Conservation (phyloP, 139 green algal genomes). For the Raphidocelis subcapitata region DNA sequence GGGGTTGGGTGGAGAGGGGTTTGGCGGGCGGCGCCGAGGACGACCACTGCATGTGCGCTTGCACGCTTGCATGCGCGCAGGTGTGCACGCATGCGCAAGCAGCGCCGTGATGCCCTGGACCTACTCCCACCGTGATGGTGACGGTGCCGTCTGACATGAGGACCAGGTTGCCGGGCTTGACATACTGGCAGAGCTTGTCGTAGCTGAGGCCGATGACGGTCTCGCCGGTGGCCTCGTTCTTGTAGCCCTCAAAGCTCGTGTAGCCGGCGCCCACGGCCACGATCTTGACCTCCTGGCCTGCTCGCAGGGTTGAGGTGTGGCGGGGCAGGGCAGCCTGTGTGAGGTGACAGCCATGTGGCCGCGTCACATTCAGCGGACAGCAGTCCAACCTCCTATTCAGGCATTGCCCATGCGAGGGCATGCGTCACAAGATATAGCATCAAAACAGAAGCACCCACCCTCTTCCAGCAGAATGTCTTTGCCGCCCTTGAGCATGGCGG, state of each 20-base stretch:
- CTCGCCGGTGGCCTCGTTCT: conserved; percentile 41
- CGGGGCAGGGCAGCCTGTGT: no score
- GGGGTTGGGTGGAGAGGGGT: not conserved
- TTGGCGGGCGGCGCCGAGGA: not conserved
- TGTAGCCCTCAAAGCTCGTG: conserved; percentile 50
- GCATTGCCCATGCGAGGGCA: no score
- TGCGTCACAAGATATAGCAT: no score
- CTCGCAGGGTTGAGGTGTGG: no score
- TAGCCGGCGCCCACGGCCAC: conserved; percentile 65
- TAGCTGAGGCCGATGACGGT: conserved; percentile 68
- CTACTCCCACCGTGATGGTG: conserved; percentile 34
- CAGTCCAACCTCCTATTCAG: no score
- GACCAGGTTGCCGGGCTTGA: conserved; percentile 57
- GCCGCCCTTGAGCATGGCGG: conserved; percentile 51
- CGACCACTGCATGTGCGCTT: not conserved
- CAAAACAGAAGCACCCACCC: no score
- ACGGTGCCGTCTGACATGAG: conserved; percentile 67
- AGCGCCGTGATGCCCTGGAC: not conserved
- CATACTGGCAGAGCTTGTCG: conserved; percentile 50
- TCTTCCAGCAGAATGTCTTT: conserved; percentile 46
- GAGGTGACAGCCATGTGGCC: no score
- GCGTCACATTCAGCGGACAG: no score
- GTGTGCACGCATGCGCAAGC: not conserved
- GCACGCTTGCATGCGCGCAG: not conserved
- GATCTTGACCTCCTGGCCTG: conserved; percentile 59